Evolutionary conservation across 148 eudicot genomes (phyloP), one percentile per base, ranked within the genome.

Genomic region (Chenopodium quinoa): DNA sequence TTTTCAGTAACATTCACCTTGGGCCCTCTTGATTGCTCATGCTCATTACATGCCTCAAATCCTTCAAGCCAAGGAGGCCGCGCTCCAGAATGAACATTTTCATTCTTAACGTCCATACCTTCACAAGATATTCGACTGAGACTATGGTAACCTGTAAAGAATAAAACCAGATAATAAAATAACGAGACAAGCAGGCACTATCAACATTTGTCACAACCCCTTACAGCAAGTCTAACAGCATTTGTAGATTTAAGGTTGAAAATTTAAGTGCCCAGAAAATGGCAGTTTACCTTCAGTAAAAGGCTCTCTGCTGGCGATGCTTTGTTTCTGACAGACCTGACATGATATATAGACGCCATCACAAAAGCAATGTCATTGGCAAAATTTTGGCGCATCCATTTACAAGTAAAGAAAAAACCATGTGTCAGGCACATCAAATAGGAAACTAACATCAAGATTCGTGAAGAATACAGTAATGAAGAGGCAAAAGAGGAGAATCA

Each of bases 61-160:
- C 88, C 89, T 84, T 86, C 87, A 60, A 95, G 88, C 99, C 97
- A 95, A 80, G 99, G 99, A 68, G 98, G 98, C 71, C 91, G 92
- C 48, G 94, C 99, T 82, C 97, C 99, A 77, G 95, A 86, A 83
- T 93, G 92, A 76, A 96, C 92, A 81, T 96, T 96, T 83, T 94
- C 93, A 85, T 79, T 83, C 48, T 79, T 75, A 34, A 73, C 81
- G 23, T 82, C 91, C 76, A 47, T 40, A 75, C 81, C 81, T 60
- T 77, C 54, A 52, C 85, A 76, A 50, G 90, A 83, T 68, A 92
- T 83, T 77, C 65, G 87, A 14, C 94, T 85, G 76, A 93, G 92
- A 79, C 86, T 88, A 80, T 84, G 90, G 76, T 82, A 78, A 75
- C 93, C 97, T 95, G 70, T 88, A 67, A 68, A 46, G 71, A 78